Base-by-base conservation (phyloP, 2,329 filamentous ascomycete genomes). In the Cordyceps sp. region DNA sequence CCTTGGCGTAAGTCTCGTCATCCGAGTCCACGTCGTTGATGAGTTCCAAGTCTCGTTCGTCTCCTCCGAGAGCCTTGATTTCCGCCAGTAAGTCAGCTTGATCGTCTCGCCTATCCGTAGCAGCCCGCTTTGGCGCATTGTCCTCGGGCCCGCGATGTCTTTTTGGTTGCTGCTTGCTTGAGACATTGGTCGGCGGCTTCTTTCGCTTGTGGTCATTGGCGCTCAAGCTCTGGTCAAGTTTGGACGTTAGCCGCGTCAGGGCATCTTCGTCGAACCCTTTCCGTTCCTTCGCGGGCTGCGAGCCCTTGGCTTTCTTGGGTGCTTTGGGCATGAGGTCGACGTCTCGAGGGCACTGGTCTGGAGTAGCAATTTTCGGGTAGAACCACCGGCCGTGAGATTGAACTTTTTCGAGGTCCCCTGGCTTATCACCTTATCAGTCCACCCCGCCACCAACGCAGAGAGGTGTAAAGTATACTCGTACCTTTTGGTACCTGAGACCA, bases 51-150 rank as follows among this genome's bases (percentile, higher is more conserved):
- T 79, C 75, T 26, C 70, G 61, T 48, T 78, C 69, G 33, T 76
- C 71, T 12, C 75, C 75, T 4, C 73, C 75, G 2, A 80, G 56
- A 12, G 69, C 70, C 39, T 64, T 59, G 38, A 79, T 79, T 44
- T 79, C 75, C 34, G 70, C 64, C 7, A 79, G 53, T 5, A 79
- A 54, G 10, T 52, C 47, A 21, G 57, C 54, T n/a, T 50, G 42
- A 16, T 50, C 50, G 17, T 50, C 44, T 10, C 47, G 42, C 13
- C 29, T 21, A 23, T 37, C 21, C 18, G 18, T 24, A 2, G 33
- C 10, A 14, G 9, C 33, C 17, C 42, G 42, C 42, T 46, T 53
- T 29, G 42, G 35, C 18, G 33, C 40, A 17, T 37, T 30, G 8
- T 36, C 41, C 13, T 46, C 43, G 1, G 42, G 44, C 30, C 53